Evolutionary conservation across 768 basidiomycete species (phyloP), one percentile per base, ranked within the genome.

Genomic region (Leccinum uliginosum): DNA sequence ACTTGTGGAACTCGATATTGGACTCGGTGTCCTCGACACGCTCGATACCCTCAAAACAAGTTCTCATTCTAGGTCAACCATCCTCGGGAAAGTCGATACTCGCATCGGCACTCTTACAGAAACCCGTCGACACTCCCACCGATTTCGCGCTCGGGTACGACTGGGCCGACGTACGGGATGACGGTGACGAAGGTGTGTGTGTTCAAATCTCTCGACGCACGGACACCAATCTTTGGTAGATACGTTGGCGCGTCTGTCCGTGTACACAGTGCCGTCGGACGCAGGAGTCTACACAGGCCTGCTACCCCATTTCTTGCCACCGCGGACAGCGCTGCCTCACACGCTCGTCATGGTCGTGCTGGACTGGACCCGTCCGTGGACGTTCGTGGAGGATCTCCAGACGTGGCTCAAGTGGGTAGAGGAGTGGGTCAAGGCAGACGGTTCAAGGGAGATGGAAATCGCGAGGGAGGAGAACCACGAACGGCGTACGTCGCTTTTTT

Each of bases 321-420:
- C 92, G 1, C 78, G 83, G 55, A 75, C 80, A 27, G 75, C 83
- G 6, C 72, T 92, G 12, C 80, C 82, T 3, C 86, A 91, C 60
- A 87, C 89, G 0, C 76, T 91, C 29, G 83, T 93, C 46, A 74
- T 97, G 65, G 89, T 98, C 63, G 84, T 87, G 0, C 75, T 99
- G 10, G 96, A 99, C 71, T 99, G 97, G 96, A 96, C 93, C 62
- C 83, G 83, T 61, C 96, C 96, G 1, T 95, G 92, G 85, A 83
- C 86, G 1, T 98, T 98, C 70, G 75, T 97, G 2, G 83, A 88
- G 14, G 89, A 98, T 65, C 74, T 99, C 10, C 77, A 89, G 59
- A 80, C 75, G 47, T 98, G 96, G 96, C 74, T 98, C 48, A 73
- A 69, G 47, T 94, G 93, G 91, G 78, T 97, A 6, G 91, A 96